A percentile compares a stretch with the other conserved stretches of the same genome.
Evolutionary conservation across 1,284 basidiomycete species (phyloP).

Genomic region (Pisolithus thermaeus): DNA sequence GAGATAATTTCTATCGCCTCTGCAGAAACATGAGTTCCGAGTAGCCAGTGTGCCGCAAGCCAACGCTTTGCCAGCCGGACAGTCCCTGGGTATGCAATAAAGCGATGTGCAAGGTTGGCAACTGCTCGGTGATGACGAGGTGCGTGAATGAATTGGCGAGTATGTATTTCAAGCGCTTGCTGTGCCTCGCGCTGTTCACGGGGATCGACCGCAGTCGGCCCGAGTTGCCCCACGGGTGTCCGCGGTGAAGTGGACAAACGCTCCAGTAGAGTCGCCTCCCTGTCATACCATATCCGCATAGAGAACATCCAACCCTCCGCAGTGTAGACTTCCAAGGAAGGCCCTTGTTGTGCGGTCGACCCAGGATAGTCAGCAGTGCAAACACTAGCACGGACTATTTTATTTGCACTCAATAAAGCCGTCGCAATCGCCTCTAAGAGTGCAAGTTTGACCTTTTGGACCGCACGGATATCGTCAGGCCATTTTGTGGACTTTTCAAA

Average conservation of each 20-base stretch:
- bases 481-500: constrained; percentile 90
- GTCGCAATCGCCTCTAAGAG: constrained; percentile 78
- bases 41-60: constrained; percentile 87
- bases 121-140: constrained; percentile 86
- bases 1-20: constrained; percentile 86
- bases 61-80: constrained; percentile 90
- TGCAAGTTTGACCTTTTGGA: constrained; percentile 94
- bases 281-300: constrained; percentile 82
- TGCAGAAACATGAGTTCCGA: constrained; percentile 60
- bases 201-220: background rate
- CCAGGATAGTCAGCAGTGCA: constrained; percentile 47
- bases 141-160: constrained; percentile 67
- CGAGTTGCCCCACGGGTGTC: constrained; percentile 3
- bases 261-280: constrained; percentile 79
- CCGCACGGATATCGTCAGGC: constrained; percentile 91
- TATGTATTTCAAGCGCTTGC: constrained; percentile 56
- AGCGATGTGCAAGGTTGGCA: constrained; percentile 74
- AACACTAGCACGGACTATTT: constrained; percentile 54
- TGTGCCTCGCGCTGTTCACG: constrained; percentile 42
- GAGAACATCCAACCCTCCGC: constrained; percentile 85
- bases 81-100: constrained; percentile 77
- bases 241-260: constrained; percentile 48
- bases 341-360: constrained; percentile 63
- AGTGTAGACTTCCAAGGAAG: constrained; percentile 74
- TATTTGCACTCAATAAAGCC: constrained; percentile 48